These are phyloP conservation scores for Murraya paniculata DNA, from an alignment of 345 rosid genomes.

Conservation along the genomic window DNA sequence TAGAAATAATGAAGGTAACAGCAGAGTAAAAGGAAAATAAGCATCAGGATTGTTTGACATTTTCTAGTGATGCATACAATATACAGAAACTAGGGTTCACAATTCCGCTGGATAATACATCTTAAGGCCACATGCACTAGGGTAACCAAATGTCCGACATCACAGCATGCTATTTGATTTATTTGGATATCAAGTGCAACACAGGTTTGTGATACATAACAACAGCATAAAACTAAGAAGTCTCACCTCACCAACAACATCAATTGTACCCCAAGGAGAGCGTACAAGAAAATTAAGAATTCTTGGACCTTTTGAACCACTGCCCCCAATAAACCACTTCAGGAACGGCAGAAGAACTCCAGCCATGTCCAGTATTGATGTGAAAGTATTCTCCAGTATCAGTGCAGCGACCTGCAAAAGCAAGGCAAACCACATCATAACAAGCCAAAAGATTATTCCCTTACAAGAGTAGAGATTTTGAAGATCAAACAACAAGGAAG, in stretches of 20 bases:
- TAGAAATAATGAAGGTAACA: background rate
- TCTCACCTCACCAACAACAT: constrained; percentile 77
- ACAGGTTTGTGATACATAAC: constrained; percentile 4
- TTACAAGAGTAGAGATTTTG: background rate
- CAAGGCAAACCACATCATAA: constrained; percentile 13
- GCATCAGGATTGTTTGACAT: background rate
- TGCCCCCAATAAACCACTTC: constrained; percentile 95
- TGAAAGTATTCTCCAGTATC: constrained; percentile 94
- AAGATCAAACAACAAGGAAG: background rate
- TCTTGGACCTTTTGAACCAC: constrained; percentile 70
- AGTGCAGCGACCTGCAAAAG: constrained; percentile 62
- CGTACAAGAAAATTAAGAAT: constrained; percentile 91
- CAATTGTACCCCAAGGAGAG: constrained; percentile 96
- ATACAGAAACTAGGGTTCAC: background rate
- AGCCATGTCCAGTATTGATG: constrained; percentile 99
- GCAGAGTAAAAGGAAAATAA: constrained; percentile 7
- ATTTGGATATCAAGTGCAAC: background rate
- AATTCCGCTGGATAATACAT: background rate
- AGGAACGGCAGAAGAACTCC: constrained; percentile 89
- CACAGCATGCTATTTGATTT: background rate
- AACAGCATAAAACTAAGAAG: constrained; percentile 6
- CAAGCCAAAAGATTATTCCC: background rate
- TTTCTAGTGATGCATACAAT: background rate
- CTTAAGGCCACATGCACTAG: background rate
- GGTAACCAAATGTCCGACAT: background rate